phyloP scores from a whole-genome alignment of 2,329 filamentous ascomycete genomes.

The Aspergillus hortae region DNA sequence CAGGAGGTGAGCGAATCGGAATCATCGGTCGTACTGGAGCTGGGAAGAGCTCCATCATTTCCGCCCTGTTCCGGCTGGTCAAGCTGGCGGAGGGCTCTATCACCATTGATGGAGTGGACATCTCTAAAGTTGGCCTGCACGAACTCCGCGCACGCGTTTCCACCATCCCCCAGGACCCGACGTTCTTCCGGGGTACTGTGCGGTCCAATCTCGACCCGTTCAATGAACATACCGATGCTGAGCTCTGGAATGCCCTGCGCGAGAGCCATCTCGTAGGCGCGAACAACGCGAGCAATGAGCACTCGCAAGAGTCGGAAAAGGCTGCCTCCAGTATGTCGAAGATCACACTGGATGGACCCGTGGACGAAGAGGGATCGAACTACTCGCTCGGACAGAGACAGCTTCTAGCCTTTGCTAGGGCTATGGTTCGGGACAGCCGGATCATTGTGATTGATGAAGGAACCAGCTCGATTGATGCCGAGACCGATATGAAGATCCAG shows the following conservation, averaged over 20 bases:
- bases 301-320: too few relatives aligned
- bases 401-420: too few relatives aligned
- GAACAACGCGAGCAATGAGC: too few relatives aligned
- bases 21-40: constrained; percentile 46
- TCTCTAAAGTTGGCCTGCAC: constrained; percentile 37
- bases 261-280: constrained; percentile 42
- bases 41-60: constrained; percentile 47
- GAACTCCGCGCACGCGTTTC: constrained; percentile 42
- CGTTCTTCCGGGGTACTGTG: constrained; percentile 43
- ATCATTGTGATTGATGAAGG: too few relatives aligned
- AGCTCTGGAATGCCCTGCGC: constrained; percentile 46
- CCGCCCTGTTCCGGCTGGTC: constrained; percentile 42
- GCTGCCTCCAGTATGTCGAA: too few relatives aligned
- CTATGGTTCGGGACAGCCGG: too few relatives aligned
- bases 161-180: constrained; percentile 47
- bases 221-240: constrained; percentile 43
- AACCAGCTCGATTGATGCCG: too few relatives aligned
- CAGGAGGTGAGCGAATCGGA: constrained; percentile 46
- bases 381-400: too few relatives aligned
- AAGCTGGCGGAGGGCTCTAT: constrained; percentile 41
- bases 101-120: constrained; percentile 43
- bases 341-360: too few relatives aligned
- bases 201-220: constrained; percentile 46
- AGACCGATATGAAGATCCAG: too few relatives aligned
- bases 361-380: too few relatives aligned